Base-by-base conservation (phyloP, 1,284 basidiomycete species). In the Peniophora sp. region DNA sequence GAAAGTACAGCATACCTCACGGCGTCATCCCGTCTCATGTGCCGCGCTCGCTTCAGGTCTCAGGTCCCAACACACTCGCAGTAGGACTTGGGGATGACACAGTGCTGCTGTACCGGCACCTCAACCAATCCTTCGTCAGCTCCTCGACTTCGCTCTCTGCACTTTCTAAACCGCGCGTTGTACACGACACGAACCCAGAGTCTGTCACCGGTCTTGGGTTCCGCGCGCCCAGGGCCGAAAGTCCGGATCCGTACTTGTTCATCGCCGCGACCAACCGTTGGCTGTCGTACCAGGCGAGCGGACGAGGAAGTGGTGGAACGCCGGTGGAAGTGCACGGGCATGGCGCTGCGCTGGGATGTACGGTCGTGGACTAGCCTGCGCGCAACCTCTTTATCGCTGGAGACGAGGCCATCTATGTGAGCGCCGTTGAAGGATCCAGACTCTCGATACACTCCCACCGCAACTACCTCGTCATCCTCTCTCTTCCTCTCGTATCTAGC, bases 61-160 rank as follows among this genome's bases (percentile, higher is more conserved):
- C 1, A 83, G 88, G n/a, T n/a, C n/a, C n/a, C n/a, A n/a, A n/a
- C 1, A 89, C 94, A 66, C 79, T 99, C 18, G 88, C 94, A 3
- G 79, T 97, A 41, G 96, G 93, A 8, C 78, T 98, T 9, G 93
- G 86, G 1, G 95, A 98, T 62, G 96, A 97, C n/a, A 91, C 91
- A 0, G 93, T 97, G 5, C 76, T 97, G 3, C 75, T 97, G 17
- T 94, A 94, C 63, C 84, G 92, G 3, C 90, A 97, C 60, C 75
- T 98, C 35, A 86, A 95, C 61, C 92, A 96, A 62, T 92, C 91
- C 0, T 74, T 95, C 20, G 78, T 83, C 11, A 81, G 85, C 0
- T 64, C 66, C 18, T 77, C 72, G 0, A 70, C 69, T 3, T 80
- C 85, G 1, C 74, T 91, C 12, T 83, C 83, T 3, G 69, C 85